Conservation (phyloP, 1,284 basidiomycete species). For the Meripilus lineatus region DNA sequence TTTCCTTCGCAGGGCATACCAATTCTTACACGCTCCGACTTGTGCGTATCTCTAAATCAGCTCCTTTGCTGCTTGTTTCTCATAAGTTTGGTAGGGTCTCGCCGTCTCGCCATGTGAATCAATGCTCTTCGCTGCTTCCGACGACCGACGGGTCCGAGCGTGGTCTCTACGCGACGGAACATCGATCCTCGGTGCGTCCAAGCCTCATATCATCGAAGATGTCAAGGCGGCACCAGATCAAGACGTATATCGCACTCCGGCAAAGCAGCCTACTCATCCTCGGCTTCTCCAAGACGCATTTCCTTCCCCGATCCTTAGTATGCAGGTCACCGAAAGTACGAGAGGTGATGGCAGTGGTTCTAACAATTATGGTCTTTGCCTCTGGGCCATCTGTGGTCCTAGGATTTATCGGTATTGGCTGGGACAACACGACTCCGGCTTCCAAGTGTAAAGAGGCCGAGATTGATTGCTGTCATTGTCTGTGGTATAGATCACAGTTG, state of each 20-base stretch:
- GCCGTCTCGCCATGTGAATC: constrained; percentile 53
- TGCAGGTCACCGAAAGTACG: constrained; percentile 8
- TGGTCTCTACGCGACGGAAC: constrained; percentile 61
- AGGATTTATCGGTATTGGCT: constrained; percentile 13
- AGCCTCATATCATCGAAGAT: neutral
- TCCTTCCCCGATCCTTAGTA: constrained; percentile 3
- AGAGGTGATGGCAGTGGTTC: neutral
- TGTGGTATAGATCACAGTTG: no score
- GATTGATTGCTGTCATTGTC: no score
- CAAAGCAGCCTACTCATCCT: neutral
- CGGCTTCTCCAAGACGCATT: constrained; percentile 10
- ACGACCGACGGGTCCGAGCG: constrained; percentile 54
- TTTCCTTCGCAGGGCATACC: constrained; percentile 49
- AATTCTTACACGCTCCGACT: constrained; percentile 47
- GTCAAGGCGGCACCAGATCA: neutral
- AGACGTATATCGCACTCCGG: neutral
- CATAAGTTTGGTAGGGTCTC: constrained; percentile 46
- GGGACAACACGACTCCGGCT: no score
- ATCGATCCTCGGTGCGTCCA: neutral
- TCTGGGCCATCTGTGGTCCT: constrained; percentile 13
- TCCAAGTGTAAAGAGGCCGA: no score
- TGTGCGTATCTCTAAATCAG: constrained; percentile 31
- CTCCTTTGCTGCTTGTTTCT: neutral
- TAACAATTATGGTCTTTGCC: constrained; percentile 4
- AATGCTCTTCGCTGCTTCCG: constrained; percentile 70